Conservation (phyloP, 768 basidiomycete genomes). For the Tricholoma sp. region DNA sequence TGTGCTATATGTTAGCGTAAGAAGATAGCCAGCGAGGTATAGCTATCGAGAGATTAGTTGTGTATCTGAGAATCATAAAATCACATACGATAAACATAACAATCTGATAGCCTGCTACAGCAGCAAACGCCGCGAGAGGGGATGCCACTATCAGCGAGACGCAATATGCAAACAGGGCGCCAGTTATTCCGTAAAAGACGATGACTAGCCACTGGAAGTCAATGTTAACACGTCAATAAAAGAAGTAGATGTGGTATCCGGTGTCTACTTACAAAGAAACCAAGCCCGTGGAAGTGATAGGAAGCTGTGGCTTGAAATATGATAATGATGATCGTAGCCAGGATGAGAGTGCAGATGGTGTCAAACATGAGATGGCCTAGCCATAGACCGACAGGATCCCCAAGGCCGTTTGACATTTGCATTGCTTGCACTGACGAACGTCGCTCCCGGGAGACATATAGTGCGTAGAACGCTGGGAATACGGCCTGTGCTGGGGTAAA, state of each 20-base stretch:
- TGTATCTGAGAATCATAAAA: background rate
- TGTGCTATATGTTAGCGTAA: conserved; percentile 70
- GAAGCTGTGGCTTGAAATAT: conserved; percentile 48
- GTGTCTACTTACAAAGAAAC: conserved; percentile 44
- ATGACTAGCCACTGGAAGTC: conserved; percentile 59
- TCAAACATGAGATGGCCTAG: conserved; percentile 78
- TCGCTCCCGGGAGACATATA: conserved; percentile 74
- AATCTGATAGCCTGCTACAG: conserved; percentile 68
- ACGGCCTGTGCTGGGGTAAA: conserved; percentile 41
- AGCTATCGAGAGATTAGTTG: conserved; percentile 31
- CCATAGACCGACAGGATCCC: conserved; percentile 68
- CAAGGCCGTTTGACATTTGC: conserved; percentile 74
- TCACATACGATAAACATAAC: conserved; percentile 63
- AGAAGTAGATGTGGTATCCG: background rate
- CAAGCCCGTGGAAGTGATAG: conserved; percentile 64
- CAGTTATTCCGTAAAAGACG: conserved; percentile 64
- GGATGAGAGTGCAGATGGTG: conserved; percentile 49
- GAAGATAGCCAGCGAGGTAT: conserved; percentile 62
- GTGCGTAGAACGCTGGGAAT: conserved; percentile 76
- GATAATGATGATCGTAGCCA: conserved; percentile 60
- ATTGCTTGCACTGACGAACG: conserved; percentile 74
- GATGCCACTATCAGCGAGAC: conserved; percentile 56
- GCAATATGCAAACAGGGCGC: conserved; percentile 65
- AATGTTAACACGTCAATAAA: background rate
- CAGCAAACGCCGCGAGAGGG: conserved; percentile 69